Base-by-base conservation (phyloP, 495 filamentous ascomycete species). In the Penicillium arizonense region DNA sequence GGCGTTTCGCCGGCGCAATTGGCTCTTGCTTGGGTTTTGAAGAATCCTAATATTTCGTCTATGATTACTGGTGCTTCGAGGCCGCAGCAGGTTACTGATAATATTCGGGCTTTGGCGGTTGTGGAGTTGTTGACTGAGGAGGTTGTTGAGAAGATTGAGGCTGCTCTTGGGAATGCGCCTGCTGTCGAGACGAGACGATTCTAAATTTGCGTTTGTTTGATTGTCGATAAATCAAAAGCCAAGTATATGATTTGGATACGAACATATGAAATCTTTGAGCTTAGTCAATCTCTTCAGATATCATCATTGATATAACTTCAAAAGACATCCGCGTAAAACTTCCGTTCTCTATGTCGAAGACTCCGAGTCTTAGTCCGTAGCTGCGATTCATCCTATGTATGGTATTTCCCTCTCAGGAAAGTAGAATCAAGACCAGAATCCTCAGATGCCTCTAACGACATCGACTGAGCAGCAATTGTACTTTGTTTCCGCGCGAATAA, bases 61-160 rank as follows among this genome's bases (percentile, higher is more conserved):
- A 86, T 88, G 55, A 91, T 94, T 68, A 89, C 85, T 1, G 90
- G 89, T 14, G 89, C 89, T 1, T 88, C 85, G 56, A 76, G 77
- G 42, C 76, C 82, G 11, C 82, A 86, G 71, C 89, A 95, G 71
- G 77, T 95, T 13, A 80, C 80, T 42, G 85, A 92, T 61, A 88
- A 87, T 49, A 71, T 90, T 35, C 70, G 76, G 57, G 83, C 87
- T 37, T 48, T 95, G 44, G 75, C 75, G 11, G 67, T 84, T 7
- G 67, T 84, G 34, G 77, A 85, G 4, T 81, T 79, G 65, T 63
- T 91, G 55, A 88, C 85, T 3, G 78, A 80, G 0, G 87, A 86
- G 60, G 71, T 90, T 20, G 65, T 91, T 73, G 76, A 78, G 34
- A 78, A 86, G 74, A 90, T 91, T 65, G 87, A 92, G 52, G 74